Evolutionary conservation across 192 early-diverging fungal genomes (phyloP).

Genomic region (Dissophora ornata): DNA sequence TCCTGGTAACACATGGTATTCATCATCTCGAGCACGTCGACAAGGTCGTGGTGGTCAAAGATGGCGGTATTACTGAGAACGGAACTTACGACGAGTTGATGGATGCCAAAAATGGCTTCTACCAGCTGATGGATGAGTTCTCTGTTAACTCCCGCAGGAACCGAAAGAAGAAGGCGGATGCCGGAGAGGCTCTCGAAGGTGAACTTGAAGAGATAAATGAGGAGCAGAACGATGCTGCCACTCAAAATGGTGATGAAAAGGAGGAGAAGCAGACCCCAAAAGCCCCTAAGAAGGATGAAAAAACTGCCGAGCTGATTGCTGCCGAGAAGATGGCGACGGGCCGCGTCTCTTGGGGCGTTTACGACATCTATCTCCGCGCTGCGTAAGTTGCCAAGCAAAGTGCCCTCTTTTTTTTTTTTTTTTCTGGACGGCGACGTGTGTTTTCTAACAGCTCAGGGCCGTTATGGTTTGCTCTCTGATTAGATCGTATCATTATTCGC

Average conservation of each 20-base stretch:
- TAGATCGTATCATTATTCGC: constrained; percentile 59
- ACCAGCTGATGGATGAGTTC: constrained; percentile 62
- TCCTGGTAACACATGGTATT: constrained; percentile 87
- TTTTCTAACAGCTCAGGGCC: no score
- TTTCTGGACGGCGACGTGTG: no score
- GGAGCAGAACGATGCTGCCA: constrained; percentile 13
- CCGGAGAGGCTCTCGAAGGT: constrained; percentile 6
- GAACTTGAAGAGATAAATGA: constrained; percentile 27
- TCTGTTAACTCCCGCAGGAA: constrained; percentile 53
- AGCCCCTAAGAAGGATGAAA: constrained; percentile 28
- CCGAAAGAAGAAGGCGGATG: constrained; percentile 1
- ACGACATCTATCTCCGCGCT: constrained; percentile 74
- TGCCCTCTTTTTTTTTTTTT: no score
- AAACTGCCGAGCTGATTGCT: constrained; percentile 68
- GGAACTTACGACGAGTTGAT: constrained; percentile 72
- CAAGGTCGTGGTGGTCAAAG: constrained; percentile 73
- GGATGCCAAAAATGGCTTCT: constrained; percentile 62
- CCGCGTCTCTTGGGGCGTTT: constrained; percentile 2
- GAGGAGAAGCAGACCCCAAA: constrained; percentile 8
- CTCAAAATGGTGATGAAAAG: constrained; percentile 8
- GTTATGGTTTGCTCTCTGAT: background rate
- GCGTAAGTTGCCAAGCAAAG: constrained; percentile 42
- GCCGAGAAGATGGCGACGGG: constrained; percentile 83
- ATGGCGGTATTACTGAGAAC: constrained; percentile 72
- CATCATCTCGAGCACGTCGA: constrained; percentile 79